Percentiles rank a stretch among this genome's conserved stretches.
phyloP scores from a whole-genome alignment of 1,284 basidiomycete species.

The Fomitiporia mediterranea region DNA sequence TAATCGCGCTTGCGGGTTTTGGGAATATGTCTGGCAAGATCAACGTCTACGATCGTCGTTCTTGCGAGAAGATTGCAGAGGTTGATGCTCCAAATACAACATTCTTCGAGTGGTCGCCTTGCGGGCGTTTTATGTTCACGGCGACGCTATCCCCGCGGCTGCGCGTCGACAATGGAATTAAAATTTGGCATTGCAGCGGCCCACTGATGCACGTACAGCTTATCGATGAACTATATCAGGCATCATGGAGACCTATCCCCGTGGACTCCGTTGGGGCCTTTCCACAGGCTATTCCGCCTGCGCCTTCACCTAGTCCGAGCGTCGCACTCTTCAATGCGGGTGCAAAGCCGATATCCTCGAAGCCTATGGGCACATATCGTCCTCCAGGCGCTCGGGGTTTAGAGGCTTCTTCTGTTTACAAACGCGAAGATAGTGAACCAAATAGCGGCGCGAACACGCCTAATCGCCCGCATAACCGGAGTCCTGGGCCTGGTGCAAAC shows the following conservation, averaged over 20 bases:
- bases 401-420: conserved; percentile 80
- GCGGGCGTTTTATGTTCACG: conserved; percentile 89
- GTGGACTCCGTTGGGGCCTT: conserved; percentile 68
- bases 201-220: conserved; percentile 75
- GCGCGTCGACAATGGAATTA: conserved; percentile 95
- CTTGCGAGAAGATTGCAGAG: conserved; percentile 76
- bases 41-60: conserved; percentile 87
- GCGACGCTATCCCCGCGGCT: conserved; percentile 92
- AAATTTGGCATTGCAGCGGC: conserved; percentile 92
- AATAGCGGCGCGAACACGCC: conserved; percentile 55
- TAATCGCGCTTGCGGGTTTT: conserved; percentile 90
- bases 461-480: conserved; percentile 52
- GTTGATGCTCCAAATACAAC: conserved; percentile 94
- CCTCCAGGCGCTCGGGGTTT: conserved; percentile 90
- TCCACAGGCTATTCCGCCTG: conserved; percentile 65
- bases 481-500: conserved; percentile 43
- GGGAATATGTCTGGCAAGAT: conserved; percentile 95
- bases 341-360: conserved; percentile 46
- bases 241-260: conserved; percentile 76
- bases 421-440: conserved; percentile 58
- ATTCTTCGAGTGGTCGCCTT: conserved; percentile 93
- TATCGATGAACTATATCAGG: conserved; percentile 85
- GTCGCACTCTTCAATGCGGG: conserved; percentile 40
- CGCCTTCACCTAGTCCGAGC: conserved; percentile 67
- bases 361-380: conserved; percentile 79